These are phyloP conservation scores for Irineochytrium annulatum DNA, from an alignment of 192 early-diverging fungal species.

Conservation along the genomic window DNA sequence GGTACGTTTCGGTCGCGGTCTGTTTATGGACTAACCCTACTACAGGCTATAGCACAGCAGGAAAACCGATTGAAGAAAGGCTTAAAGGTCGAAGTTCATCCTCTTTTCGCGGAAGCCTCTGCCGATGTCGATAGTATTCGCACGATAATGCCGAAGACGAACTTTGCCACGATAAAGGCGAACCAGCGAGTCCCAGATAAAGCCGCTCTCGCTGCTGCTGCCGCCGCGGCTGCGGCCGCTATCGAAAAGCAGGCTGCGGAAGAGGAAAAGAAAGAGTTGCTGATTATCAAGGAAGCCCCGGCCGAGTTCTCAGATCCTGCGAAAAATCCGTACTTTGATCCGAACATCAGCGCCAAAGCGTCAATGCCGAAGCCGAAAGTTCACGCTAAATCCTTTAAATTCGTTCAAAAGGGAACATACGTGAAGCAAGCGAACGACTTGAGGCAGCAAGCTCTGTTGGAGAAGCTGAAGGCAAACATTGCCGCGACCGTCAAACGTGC, in stretches of 20 bases:
- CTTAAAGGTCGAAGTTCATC: slow-evolving; percentile 42
- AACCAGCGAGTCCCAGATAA: slow-evolving; percentile 54
- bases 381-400: slow-evolving; percentile 54
- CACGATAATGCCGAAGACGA: slow-evolving; percentile 55
- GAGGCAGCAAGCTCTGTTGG: slow-evolving; percentile 64
- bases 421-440: slow-evolving; percentile 78
- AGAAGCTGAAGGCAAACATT: slow-evolving; percentile 70
- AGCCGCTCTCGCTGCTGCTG: slow-evolving; percentile 4
- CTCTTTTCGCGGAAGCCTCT: slow-evolving; percentile 26
- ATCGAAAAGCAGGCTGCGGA: slow-evolving; percentile 15
- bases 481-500: slow-evolving; percentile 66
- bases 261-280: slow-evolving; percentile 49
- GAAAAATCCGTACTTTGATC: slow-evolving; percentile 89
- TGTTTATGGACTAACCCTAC: neutral
- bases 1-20: neutral
- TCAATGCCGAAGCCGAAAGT: slow-evolving; percentile 40
- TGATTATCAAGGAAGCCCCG: slow-evolving; percentile 42
- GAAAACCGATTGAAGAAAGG: slow-evolving; percentile 23
- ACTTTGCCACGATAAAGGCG: slow-evolving; percentile 61
- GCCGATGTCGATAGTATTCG: slow-evolving; percentile 46
- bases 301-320: slow-evolving; percentile 57
- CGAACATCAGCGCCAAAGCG: slow-evolving; percentile 46
- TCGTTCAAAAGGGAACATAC: slow-evolving; percentile 79
- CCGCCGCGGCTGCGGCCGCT: slow-evolving; percentile 24
- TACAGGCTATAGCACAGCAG: slow-evolving; percentile 13